phyloP scores from a whole-genome alignment of 2,329 filamentous ascomycete species.

The Fusarium longipes region DNA sequence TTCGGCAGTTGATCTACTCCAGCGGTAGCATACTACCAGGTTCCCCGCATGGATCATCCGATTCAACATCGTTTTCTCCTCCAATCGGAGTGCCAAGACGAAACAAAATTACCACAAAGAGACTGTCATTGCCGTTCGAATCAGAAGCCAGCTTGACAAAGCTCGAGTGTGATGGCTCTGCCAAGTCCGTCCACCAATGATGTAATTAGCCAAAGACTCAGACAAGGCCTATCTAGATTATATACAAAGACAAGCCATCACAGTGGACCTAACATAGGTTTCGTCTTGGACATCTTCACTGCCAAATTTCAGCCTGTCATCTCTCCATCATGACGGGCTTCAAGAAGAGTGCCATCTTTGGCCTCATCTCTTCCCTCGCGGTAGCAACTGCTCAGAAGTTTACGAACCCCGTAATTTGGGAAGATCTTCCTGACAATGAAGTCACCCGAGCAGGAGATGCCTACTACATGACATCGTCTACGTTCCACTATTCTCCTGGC shows the following conservation, averaged over 20 bases:
- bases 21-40: neutral
- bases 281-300: neutral
- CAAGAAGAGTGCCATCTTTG: constrained; percentile 20
- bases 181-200: constrained; percentile 3
- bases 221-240: neutral
- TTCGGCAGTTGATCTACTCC: neutral
- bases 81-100: neutral
- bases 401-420: constrained; percentile 49
- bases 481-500: constrained; percentile 66
- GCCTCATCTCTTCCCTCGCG: neutral
- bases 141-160: neutral
- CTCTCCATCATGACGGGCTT: neutral
- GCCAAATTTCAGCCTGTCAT: neutral
- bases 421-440: constrained; percentile 67
- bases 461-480: constrained; percentile 67
- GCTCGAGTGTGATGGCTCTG: neutral
- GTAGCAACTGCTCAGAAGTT: constrained; percentile 1
- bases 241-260: neutral
- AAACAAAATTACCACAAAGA: neutral
- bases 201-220: neutral
- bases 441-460: constrained; percentile 61
- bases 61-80: neutral
- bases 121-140: neutral
- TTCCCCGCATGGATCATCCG: neutral
- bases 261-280: neutral